A percentile compares a stretch with the other conserved stretches of the same genome.
Conservation (phyloP, 805 yeast species). For the Yamadazyma insecticola region DNA sequence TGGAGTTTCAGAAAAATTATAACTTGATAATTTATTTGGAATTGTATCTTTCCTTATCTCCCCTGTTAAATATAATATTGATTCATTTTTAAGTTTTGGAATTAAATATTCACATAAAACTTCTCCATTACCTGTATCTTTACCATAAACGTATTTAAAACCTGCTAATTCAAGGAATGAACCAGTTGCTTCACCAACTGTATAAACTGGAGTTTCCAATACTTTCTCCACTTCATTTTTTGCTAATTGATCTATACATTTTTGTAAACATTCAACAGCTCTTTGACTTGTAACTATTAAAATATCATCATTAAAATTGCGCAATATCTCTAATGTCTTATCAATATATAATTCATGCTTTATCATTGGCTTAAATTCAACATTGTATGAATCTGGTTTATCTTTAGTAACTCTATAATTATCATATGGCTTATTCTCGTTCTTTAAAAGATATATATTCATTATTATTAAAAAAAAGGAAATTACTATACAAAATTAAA, state of each 20-base stretch:
- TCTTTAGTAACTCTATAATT: too few species aligned
- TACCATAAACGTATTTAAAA: slow-evolving; percentile 60
- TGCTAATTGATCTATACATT: slow-evolving; percentile 11
- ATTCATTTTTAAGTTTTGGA: slow-evolving; percentile 18
- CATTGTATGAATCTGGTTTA: too few species aligned
- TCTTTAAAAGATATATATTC: slow-evolving; percentile 57
- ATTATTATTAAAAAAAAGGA: too few species aligned
- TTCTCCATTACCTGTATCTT: slow-evolving; percentile 75
- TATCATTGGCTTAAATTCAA: too few species aligned
- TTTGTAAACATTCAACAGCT: slow-evolving; percentile 75
- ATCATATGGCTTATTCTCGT: slow-evolving; percentile 41
- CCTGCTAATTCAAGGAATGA: slow-evolving; percentile 56
- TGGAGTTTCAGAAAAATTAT: slow-evolving; percentile 51
- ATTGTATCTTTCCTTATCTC: slow-evolving; percentile 77
- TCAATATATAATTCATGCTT: slow-evolving; percentile 41
- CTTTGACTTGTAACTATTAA: slow-evolving; percentile 84
- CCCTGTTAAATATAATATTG: slow-evolving; percentile 76
- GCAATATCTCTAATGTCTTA: slow-evolving; percentile 35
- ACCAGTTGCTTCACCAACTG: slow-evolving; percentile 90
- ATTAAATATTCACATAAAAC: slow-evolving; percentile 62
- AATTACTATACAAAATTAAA: too few species aligned
- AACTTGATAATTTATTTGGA: slow-evolving; percentile 55
- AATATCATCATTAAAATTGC: slow-evolving; percentile 5
- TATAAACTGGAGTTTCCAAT: slow-evolving; percentile 56
- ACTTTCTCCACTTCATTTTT: slow-evolving; percentile 22